Base-by-base conservation (phyloP, 305 asterid species). In the Fraxinus latifolia region DNA sequence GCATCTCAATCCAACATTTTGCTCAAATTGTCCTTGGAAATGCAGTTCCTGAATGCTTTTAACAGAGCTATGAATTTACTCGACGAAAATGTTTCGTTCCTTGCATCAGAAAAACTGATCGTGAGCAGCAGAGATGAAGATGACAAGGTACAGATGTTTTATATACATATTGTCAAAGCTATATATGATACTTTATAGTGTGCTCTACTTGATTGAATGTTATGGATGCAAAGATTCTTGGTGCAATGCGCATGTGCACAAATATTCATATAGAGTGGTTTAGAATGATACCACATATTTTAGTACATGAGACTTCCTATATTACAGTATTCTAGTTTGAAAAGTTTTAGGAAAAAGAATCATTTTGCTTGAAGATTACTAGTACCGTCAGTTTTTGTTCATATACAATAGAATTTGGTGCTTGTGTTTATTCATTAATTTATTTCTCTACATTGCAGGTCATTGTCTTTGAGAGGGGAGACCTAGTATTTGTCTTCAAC, bases 31-130 rank as follows among this genome's bases (percentile, higher is more conserved):
- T 80, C 81, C 75, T 84, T 39, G 83, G 82, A 83, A 80, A 83
- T 93, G 98, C 97, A 96, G 99, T 90, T 91, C 90, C 89, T 94
- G 96, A 94, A 94, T 88, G 97, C 95, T 80, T 96, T 94, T 85
- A 93, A 96, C 89, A 86, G 88, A 83, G 97, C 98, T 85, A 96
- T 96, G 99, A 94, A 96, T 86, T 86, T 74, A 82, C 95, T 94
- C 55, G 99, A 96, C 81, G 97, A 94, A 62, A 89, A 90, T 12
- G 90, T 87, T 70, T 83, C 88, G 19, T 91, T 96, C 89, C 97
- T 96, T 74, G 86, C 97, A 7, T 92, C 98, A 17, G 77, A 89
- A 62, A 93, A 92, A 85, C 98, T 88, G 89, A 82, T 96, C 77
- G 92, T 94, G n/a, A 96, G 98, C 93, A 86, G 93, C 84, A 80